Evolutionary conservation across 441 rosid species (phyloP).

Genomic region (Erodium texanum): DNA sequence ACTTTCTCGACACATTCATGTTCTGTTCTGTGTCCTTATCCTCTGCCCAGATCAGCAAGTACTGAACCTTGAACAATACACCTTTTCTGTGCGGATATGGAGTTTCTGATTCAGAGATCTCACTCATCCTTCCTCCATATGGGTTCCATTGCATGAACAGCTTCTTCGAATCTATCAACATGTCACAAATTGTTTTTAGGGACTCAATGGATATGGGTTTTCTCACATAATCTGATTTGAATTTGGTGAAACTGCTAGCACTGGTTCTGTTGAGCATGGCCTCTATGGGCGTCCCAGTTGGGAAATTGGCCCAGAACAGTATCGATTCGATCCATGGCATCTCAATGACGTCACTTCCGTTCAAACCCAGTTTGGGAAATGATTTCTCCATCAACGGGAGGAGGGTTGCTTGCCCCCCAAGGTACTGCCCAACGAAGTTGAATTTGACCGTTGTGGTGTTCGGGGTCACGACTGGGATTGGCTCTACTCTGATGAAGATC

Average conservation of each 20-base stretch:
- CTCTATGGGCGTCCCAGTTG: constrained; percentile 18
- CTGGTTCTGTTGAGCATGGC: constrained; percentile 23
- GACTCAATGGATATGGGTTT: constrained; percentile 24
- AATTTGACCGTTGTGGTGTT: not conserved
- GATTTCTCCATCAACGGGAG: constrained; percentile 20
- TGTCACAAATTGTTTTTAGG: constrained; percentile 25
- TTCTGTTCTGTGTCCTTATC: not conserved
- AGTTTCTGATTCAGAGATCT: constrained; percentile 28
- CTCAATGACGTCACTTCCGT: constrained; percentile 25
- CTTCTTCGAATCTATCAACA: constrained; percentile 18
- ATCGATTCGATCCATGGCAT: constrained; percentile 43
- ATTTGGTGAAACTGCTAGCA: constrained; percentile 24
- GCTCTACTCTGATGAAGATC: constrained; percentile 17
- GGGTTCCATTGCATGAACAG: constrained; percentile 17
- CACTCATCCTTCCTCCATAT: constrained; percentile 45
- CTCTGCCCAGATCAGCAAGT: constrained; percentile 23
- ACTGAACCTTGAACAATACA: constrained; percentile 30
- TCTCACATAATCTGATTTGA: constrained; percentile 37
- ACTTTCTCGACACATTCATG: not conserved
- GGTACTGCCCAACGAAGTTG: constrained; percentile 18
- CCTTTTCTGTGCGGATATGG: constrained; percentile 46
- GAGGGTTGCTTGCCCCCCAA: constrained; percentile 21
- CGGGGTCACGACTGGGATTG: not conserved
- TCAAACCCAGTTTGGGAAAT: constrained; percentile 34
- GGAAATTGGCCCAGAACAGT: constrained; percentile 23